Conservation (phyloP, 2,329 filamentous ascomycete species). For the Colletotrichum sp. region DNA sequence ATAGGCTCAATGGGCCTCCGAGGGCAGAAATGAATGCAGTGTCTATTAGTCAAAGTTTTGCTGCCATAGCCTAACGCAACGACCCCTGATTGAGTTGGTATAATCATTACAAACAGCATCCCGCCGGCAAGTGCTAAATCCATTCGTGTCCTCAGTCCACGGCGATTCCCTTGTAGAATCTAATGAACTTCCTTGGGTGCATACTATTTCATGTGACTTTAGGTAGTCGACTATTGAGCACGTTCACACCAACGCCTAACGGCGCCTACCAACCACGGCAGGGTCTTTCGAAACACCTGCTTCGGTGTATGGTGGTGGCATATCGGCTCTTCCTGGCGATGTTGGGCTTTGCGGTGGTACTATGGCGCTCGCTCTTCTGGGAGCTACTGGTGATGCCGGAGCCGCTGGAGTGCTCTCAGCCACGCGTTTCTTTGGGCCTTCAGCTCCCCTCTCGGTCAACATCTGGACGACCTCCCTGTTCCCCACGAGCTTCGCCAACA, state of each 20-base stretch:
- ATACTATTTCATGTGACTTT: not conserved
- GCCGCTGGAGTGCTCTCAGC: not conserved
- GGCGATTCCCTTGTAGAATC: not conserved
- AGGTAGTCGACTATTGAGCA: not conserved
- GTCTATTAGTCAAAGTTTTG: not conserved
- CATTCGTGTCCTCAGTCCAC: not conserved
- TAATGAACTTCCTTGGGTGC: not conserved
- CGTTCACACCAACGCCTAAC: not conserved
- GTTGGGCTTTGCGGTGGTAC: not conserved
- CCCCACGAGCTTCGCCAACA: not conserved
- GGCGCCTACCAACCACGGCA: not conserved
- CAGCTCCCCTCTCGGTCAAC: constrained; percentile 10
- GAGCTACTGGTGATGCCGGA: not conserved
- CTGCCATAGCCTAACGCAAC: not conserved
- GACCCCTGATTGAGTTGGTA: not conserved
- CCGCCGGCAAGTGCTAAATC: not conserved
- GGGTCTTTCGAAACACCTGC: not conserved
- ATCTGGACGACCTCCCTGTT: constrained; percentile 8
- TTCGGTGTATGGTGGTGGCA: not conserved
- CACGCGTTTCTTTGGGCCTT: not conserved
- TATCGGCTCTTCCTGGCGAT: not conserved
- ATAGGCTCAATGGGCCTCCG: not conserved
- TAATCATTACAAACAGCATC: not conserved
- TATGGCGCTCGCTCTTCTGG: not conserved
- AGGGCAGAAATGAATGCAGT: not conserved